A percentile compares a stretch with the other conserved stretches of the same genome.
These are phyloP conservation scores for Colletotrichum sp. DNA, from an alignment of 2,329 filamentous ascomycete species.

Conservation along the genomic window DNA sequence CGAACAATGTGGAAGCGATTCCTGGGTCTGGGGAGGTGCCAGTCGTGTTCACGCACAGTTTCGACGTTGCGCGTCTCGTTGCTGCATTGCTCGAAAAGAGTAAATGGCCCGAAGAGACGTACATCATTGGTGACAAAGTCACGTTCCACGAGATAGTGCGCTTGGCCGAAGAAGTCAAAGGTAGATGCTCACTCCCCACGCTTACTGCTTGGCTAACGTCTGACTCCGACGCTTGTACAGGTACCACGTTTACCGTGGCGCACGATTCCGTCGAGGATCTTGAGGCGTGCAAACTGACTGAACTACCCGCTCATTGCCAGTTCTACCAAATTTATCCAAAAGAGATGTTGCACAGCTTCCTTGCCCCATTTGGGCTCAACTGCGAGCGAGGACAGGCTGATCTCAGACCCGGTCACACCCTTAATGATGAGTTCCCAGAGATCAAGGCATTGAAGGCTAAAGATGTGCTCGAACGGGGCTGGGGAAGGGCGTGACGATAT, in stretches of 20 bases:
- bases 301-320: neutral
- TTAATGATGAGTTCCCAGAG: neutral
- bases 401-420: neutral
- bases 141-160: conserved; percentile 47
- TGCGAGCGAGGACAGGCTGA: neutral
- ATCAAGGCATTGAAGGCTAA: neutral
- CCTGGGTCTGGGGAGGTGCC: conserved; percentile 49
- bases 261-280: neutral
- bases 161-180: conserved; percentile 27
- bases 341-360: neutral
- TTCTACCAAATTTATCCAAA: conserved; percentile 26
- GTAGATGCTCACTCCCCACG: neutral
- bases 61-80: conserved; percentile 51
- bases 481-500: neutral
- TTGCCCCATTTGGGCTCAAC: neutral
- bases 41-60: conserved; percentile 50
- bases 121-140: conserved; percentile 40
- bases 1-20: conserved; percentile 47
- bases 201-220: neutral
- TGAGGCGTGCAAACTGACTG: neutral
- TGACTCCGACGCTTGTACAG: neutral
- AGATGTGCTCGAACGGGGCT: neutral
- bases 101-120: conserved; percentile 43
- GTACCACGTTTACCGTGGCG: neutral
- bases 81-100: conserved; percentile 40